These are phyloP conservation scores for Neonectria sp. DNA, from an alignment of 2,329 filamentous ascomycete genomes.

Conservation along the genomic window DNA sequence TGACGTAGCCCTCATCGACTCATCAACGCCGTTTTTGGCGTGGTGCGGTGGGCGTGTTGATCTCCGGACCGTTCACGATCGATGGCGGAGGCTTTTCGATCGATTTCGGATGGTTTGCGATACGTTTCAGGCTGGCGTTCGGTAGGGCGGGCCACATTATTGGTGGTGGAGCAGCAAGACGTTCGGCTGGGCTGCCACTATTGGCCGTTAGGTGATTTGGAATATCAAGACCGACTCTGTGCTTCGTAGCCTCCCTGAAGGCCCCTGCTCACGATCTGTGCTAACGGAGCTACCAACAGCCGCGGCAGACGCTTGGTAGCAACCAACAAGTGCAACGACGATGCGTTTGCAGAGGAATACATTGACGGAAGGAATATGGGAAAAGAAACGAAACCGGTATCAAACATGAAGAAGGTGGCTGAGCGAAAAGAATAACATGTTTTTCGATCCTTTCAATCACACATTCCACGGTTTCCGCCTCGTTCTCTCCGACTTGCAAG, in stretches of 20 bases:
- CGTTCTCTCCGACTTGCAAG: not conserved
- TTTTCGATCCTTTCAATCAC: not conserved
- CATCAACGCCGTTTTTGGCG: not conserved
- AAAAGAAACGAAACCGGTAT: not conserved
- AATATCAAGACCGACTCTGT: not conserved
- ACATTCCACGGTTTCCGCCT: not conserved
- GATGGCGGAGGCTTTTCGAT: slow-evolving; percentile 30
- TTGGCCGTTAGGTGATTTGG: slow-evolving; percentile 6
- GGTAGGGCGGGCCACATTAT: slow-evolving; percentile 22
- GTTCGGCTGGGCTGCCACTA: slow-evolving; percentile 1
- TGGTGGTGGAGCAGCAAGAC: slow-evolving; percentile 10
- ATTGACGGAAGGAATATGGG: not conserved
- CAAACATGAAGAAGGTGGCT: not conserved
- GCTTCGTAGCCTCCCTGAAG: not conserved
- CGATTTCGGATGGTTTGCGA: slow-evolving; percentile 30
- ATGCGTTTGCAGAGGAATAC: not conserved
- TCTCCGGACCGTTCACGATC: slow-evolving; percentile 29
- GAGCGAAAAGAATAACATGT: not conserved
- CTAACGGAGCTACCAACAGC: not conserved
- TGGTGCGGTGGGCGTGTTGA: slow-evolving; percentile 15
- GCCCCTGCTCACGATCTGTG: not conserved
- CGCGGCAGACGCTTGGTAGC: not conserved
- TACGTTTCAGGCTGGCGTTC: slow-evolving; percentile 28
- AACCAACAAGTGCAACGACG: not conserved
- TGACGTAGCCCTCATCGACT: not conserved